Base-by-base conservation (phyloP, 2,329 filamentous ascomycete genomes). In the Ceratocystis destructans region DNA sequence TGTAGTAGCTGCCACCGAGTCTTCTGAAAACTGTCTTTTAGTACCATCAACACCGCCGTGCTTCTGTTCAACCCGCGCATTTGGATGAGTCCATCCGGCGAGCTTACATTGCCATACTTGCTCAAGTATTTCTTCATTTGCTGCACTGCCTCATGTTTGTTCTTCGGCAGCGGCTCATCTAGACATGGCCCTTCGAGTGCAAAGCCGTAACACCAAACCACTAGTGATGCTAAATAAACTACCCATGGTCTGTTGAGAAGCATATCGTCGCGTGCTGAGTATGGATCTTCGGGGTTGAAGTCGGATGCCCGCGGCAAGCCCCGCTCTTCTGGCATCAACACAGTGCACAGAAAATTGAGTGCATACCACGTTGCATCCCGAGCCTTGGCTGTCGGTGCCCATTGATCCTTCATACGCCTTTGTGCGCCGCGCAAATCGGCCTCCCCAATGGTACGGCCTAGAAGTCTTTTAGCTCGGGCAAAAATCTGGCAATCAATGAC, bases 401-500 rank as follows among this genome's bases (percentile, higher is more conserved):
- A 99, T 48, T 82, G 79, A 66, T 94, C 89, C 70, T 87, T 90
- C 87, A 96, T 94, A 69, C 91, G 85, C 66, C 89, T 83, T 70
- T 89, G 85, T 2, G 90, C 90, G 63, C 85, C 87, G 69, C 82
- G 86, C 66, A 94, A 87, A 75, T 97, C 94, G 69, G 89, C 85
- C 1, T 84, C 80, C 0, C 89, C 91, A 68, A 97, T 95, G 0
- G 87, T 86, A 61, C 93, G 86, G 25, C 94, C 93, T 3, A 97
- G 83, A 1, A 96, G 81, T 37, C 92, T 83, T 71, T 87, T 89
- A 1, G 93, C 90, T 7, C 92, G 87, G 4, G 93, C 94, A 74
- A 94, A 96, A 70, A 97, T 95, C 76, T 97, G 93, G 72, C 91
- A 93, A 74, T 97, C 93, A n/a, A 96, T 89, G 65, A 97, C 90